Evolutionary conservation across 495 filamentous ascomycete species (phyloP).

Genomic region (Neurospora sp.): DNA sequence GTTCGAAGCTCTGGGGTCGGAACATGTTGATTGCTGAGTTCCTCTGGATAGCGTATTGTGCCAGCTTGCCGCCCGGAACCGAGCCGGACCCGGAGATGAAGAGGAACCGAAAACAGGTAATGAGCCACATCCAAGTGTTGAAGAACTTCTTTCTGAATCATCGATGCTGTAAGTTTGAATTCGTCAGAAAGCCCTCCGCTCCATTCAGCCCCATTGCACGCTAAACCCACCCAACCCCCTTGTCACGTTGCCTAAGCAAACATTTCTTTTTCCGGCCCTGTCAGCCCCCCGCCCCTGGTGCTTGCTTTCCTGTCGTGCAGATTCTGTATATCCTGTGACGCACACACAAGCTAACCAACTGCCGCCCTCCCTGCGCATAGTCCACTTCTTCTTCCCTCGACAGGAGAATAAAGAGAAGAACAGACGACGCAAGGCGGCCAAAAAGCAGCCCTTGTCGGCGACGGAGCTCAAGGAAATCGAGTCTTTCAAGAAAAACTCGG

Average conservation of each 20-base stretch:
- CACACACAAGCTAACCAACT: conserved; percentile 2
- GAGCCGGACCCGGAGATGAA: conserved; percentile 20
- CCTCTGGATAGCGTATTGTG: conserved; percentile 49
- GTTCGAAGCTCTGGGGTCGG: conserved; percentile 66
- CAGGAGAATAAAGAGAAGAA: conserved; percentile 11
- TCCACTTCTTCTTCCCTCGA: conserved; percentile 39
- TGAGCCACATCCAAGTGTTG: conserved; percentile 94
- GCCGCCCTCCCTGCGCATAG: conserved; percentile 19
- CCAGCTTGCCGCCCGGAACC: conserved; percentile 24
- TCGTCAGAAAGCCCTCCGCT: not conserved
- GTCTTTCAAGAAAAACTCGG: conserved; percentile 44
- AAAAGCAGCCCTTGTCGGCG: not conserved
- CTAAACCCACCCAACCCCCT: not conserved
- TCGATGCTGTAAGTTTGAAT: conserved; percentile 18
- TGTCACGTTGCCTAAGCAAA: not conserved
- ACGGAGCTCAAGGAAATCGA: conserved; percentile 22
- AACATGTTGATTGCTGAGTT: conserved; percentile 88
- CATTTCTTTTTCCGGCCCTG: not conserved
- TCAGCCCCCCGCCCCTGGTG: conserved; percentile 1
- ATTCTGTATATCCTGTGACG: not conserved
- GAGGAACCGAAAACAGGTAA: conserved; percentile 78
- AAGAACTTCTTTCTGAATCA: conserved; percentile 57
- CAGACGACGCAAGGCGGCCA: not conserved
- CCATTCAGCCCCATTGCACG: not conserved
- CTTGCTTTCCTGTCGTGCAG: not conserved